Conservation (phyloP, 805 yeast species). For the Osmozyma mogii region DNA sequence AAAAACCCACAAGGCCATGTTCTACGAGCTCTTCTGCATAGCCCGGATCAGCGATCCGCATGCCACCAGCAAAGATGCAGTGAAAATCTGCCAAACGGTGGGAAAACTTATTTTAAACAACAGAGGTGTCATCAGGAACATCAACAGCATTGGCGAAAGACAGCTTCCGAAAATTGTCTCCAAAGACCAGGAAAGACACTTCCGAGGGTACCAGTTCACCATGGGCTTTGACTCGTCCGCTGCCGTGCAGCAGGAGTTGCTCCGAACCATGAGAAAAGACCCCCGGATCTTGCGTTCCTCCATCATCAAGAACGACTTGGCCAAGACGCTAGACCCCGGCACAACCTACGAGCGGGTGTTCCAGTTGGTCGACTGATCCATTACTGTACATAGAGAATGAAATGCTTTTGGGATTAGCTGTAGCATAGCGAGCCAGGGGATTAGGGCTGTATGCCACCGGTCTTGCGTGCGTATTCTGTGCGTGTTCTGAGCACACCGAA, state of each 20-base stretch:
- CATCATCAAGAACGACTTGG: conserved; percentile 55
- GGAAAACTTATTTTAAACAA: conserved; percentile 79
- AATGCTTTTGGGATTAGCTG: no score
- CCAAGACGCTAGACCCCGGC: conserved; percentile 45
- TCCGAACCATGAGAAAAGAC: conserved; percentile 73
- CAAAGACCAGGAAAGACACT: conserved; percentile 82
- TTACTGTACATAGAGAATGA: no score
- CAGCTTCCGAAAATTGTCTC: conserved; percentile 74
- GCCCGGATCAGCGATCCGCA: conserved; percentile 66
- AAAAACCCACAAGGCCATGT: conserved; percentile 58
- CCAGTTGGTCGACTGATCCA: no score
- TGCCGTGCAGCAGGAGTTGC: conserved; percentile 77
- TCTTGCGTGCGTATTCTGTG: no score
- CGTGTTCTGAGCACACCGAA: no score
- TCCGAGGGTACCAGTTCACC: conserved; percentile 82
- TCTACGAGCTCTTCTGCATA: conserved; percentile 84
- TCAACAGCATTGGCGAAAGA: conserved; percentile 70
- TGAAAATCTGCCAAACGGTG: conserved; percentile 47
- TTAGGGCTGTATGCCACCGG: no score
- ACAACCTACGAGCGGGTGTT: conserved; percentile 43
- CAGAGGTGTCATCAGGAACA: conserved; percentile 88
- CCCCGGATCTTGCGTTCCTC: conserved; percentile 84
- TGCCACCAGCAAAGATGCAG: conserved; percentile 30
- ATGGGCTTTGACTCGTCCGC: conserved; percentile 83
- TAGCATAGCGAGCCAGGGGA: no score